A percentile compares a stretch with the other conserved stretches of the same genome.
phyloP scores from a whole-genome alignment of 164 flowering plant genomes.

The Tetracentron sinense region DNA sequence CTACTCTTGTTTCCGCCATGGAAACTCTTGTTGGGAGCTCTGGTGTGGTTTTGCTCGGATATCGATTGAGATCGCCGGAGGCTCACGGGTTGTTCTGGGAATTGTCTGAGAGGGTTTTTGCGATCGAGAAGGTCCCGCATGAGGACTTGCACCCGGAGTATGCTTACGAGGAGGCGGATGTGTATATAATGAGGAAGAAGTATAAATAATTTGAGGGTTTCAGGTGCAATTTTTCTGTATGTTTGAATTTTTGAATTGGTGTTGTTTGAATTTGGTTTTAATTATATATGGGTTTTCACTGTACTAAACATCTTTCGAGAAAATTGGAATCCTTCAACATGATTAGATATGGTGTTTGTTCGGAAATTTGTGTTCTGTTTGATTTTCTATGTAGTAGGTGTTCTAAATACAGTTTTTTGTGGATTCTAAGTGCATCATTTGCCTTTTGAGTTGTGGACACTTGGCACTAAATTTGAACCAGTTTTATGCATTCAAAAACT shows the following conservation, averaged over 20 bases:
- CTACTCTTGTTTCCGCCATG: slow-evolving; percentile 58
- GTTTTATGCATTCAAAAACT: too few species aligned
- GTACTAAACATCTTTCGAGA: background rate
- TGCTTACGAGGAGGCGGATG: slow-evolving; percentile 79
- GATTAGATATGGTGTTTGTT: too few species aligned
- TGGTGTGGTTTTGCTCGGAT: slow-evolving; percentile 76
- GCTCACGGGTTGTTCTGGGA: slow-evolving; percentile 87
- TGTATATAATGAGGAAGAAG: slow-evolving; percentile 67
- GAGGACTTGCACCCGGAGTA: slow-evolving; percentile 84
- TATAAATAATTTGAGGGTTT: background rate
- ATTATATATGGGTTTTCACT: background rate
- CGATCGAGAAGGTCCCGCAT: slow-evolving; percentile 62
- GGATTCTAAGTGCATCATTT: too few species aligned
- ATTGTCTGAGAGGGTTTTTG: slow-evolving; percentile 44
- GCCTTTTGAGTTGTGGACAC: too few species aligned
- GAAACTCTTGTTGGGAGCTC: slow-evolving; percentile 46
- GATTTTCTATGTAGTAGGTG: too few species aligned
- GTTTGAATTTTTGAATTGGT: background rate
- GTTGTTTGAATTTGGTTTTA: background rate
- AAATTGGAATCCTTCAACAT: background rate
- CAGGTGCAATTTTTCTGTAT: slow-evolving; percentile 17
- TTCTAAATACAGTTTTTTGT: too few species aligned
- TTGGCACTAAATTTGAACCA: too few species aligned
- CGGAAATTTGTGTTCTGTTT: too few species aligned
- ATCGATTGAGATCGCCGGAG: slow-evolving; percentile 79